Evolutionary conservation across 352 stramenopile species (phyloP).

Genomic region (Phytophthora quininea): DNA sequence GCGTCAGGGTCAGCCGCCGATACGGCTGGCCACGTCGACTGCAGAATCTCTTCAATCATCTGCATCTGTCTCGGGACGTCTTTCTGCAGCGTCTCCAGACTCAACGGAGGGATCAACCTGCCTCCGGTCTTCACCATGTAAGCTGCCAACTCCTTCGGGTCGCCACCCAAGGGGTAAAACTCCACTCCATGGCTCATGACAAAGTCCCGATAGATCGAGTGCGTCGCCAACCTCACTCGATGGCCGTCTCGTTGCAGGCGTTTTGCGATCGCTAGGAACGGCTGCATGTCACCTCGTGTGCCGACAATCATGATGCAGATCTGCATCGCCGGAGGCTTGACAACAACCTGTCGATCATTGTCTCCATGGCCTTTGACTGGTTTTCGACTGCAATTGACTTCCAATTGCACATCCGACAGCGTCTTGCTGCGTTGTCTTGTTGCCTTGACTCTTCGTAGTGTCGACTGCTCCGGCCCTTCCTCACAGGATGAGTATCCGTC

Average conservation of each 20-base stretch:
- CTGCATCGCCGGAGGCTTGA: constrained; percentile 48
- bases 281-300: constrained; percentile 82
- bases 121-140: constrained; percentile 93
- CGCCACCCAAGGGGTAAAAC: constrained; percentile 74
- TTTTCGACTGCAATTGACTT: constrained; percentile 22
- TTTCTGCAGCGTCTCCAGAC: constrained; percentile 54
- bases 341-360: constrained; percentile 2
- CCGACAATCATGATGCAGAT: constrained; percentile 91
- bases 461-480: constrained; percentile 23
- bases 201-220: constrained; percentile 84
- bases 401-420: constrained; percentile 26
- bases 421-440: constrained; percentile 22
- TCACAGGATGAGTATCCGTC: constrained; percentile 28
- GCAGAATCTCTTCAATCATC: constrained; percentile 90
- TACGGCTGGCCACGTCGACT: constrained; percentile 87
- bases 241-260: constrained; percentile 85
- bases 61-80: constrained; percentile 83
- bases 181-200: constrained; percentile 72
- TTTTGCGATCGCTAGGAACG: constrained; percentile 83
- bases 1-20: constrained; percentile 72
- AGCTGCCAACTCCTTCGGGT: constrained; percentile 71
- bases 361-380: neutral
- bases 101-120: constrained; percentile 60
- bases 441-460: constrained; percentile 16
- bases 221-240: constrained; percentile 89